phyloP scores from a whole-genome alignment of 768 basidiomycete genomes.

The Mycena sanguinolenta region DNA sequence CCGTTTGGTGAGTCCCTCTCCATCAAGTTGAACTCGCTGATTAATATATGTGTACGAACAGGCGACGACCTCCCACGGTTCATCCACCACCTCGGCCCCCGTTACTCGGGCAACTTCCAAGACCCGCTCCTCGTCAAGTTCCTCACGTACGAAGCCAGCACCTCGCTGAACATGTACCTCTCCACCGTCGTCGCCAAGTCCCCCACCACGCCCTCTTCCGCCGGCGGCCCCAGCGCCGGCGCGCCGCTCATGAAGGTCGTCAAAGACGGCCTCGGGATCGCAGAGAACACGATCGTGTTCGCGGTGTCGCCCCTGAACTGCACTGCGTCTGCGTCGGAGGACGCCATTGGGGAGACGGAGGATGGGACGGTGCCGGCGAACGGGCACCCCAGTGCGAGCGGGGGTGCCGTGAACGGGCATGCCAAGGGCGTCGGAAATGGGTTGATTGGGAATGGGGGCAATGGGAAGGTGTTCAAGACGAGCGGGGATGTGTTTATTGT shows the following conservation, averaged over 20 bases:
- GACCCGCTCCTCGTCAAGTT: slow-evolving; percentile 78
- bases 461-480: slow-evolving; percentile 43
- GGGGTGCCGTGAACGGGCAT: too few relatives aligned
- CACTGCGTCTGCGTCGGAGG: slow-evolving; percentile 23
- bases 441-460: too few relatives aligned
- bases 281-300: slow-evolving; percentile 54
- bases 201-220: too few relatives aligned
- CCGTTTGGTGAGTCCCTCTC: slow-evolving; percentile 62
- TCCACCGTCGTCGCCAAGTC: slow-evolving; percentile 56
- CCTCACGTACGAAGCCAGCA: slow-evolving; percentile 87
- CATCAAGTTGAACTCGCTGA: too few relatives aligned
- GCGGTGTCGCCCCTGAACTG: slow-evolving; percentile 54
- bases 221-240: too few relatives aligned
- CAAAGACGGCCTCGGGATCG: slow-evolving; percentile 60
- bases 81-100: slow-evolving; percentile 85
- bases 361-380: slow-evolving; percentile 26
- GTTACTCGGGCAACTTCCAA: slow-evolving; percentile 83
- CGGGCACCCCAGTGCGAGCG: too few relatives aligned
- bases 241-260: slow-evolving; percentile 63
- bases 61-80: slow-evolving; percentile 81
- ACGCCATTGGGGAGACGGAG: slow-evolving; percentile 19
- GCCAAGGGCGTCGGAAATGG: too few relatives aligned
- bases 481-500: slow-evolving; percentile 72
- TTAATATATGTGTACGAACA: slow-evolving; percentile 47
- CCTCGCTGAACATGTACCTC: slow-evolving; percentile 86